Conservation (phyloP, 495 filamentous ascomycete genomes). For the Aspergillus conjunctus region DNA sequence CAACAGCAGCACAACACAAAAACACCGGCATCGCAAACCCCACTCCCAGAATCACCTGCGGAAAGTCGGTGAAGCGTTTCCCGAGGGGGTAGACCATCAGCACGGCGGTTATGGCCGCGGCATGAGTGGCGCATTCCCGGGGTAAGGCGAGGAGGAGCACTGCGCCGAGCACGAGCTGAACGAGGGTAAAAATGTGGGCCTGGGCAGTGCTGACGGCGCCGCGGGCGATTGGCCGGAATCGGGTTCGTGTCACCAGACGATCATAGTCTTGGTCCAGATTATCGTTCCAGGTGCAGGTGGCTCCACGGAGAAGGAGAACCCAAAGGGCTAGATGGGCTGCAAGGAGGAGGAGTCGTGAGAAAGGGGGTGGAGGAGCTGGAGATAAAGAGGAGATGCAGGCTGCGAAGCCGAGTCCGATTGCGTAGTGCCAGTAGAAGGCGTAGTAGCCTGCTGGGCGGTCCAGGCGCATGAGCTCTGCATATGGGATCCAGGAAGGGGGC, state of each 20-base stretch:
- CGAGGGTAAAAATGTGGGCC: constrained; percentile 33
- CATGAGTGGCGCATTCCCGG: background rate
- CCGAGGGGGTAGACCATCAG: constrained; percentile 18
- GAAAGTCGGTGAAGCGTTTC: constrained; percentile 33
- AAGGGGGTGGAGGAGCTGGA: background rate
- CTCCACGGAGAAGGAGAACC: constrained; percentile 36
- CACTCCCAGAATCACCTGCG: constrained; percentile 37
- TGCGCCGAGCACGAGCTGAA: constrained; percentile 7
- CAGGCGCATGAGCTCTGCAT: constrained; percentile 46
- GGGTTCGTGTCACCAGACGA: constrained; percentile 38
- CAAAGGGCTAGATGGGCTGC: background rate
- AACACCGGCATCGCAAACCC: constrained; percentile 7
- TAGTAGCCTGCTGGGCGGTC: constrained; percentile 39
- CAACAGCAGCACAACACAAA: constrained; percentile 6
- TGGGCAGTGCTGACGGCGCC: constrained; percentile 41
- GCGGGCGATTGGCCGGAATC: constrained; percentile 47
- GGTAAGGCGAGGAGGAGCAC: background rate
- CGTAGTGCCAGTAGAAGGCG: constrained; percentile 36
- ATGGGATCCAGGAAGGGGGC: constrained; percentile 65
- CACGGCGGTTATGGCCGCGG: constrained; percentile 12
- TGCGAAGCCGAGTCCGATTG: constrained; percentile 35
- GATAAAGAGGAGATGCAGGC: constrained; percentile 18
- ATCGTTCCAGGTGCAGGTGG: constrained; percentile 50
- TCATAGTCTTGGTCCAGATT: constrained; percentile 47
- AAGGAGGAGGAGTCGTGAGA: constrained; percentile 4